Evolutionary conservation across 208 protist genomes (phyloP).

Genomic region (Phytomonas sp.): DNA sequence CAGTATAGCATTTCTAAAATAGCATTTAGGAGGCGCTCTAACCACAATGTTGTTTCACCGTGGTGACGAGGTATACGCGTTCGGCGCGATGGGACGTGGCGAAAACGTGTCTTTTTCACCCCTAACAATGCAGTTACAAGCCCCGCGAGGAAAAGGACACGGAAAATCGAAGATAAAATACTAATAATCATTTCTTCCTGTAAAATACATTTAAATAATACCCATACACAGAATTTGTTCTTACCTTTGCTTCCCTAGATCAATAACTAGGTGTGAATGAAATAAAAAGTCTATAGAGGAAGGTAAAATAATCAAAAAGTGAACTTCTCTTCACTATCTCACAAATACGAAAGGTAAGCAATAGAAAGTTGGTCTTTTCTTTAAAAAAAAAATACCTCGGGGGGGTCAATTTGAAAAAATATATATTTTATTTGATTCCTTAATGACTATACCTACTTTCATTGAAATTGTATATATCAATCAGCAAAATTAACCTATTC

Average conservation of each 20-base stretch:
- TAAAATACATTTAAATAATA: background rate
- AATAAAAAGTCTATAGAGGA: slow-evolving; percentile 1
- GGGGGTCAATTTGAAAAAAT: no score
- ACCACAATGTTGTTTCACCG: slow-evolving; percentile 63
- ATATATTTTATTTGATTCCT: no score
- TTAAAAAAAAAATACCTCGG: no score
- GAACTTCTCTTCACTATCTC: background rate
- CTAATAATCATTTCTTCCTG: background rate
- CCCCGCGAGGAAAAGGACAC: slow-evolving; percentile 19
- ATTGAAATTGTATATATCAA: no score
- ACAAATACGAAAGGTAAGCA: background rate
- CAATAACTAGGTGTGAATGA: background rate
- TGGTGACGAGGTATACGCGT: slow-evolving; percentile 72
- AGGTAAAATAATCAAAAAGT: slow-evolving; percentile 15
- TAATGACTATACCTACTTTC: no score
- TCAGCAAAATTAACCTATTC: no score
- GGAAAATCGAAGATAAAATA: slow-evolving; percentile 21
- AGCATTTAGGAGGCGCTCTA: slow-evolving; percentile 57
- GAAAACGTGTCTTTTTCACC: slow-evolving; percentile 58
- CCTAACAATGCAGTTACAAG: slow-evolving; percentile 31
- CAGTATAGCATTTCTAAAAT: slow-evolving; percentile 46
- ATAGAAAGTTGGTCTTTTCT: background rate
- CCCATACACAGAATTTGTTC: slow-evolving; percentile 8
- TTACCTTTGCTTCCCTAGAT: slow-evolving; percentile 5
- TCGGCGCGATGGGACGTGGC: slow-evolving; percentile 58